A percentile compares a stretch with the other conserved stretches of the same genome.
These are phyloP conservation scores for Aaosphaeria pasadenensis DNA, from an alignment of 2,329 filamentous ascomycete species.

Conservation along the genomic window DNA sequence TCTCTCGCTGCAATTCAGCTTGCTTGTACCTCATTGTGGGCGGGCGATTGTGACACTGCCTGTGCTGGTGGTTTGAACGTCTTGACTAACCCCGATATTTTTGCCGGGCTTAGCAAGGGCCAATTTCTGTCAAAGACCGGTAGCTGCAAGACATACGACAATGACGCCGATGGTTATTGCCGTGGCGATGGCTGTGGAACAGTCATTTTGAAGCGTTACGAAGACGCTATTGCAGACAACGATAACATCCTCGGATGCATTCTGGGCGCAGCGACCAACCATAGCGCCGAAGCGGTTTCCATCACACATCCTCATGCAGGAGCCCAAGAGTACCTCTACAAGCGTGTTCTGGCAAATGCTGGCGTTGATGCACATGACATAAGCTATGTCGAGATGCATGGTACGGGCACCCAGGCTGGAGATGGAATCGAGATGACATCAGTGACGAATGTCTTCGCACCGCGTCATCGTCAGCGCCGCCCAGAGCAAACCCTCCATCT, in stretches of 20 bases:
- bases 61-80: constrained; percentile 76
- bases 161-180: constrained; percentile 78
- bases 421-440: constrained; percentile 81
- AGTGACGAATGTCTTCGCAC: constrained; percentile 63
- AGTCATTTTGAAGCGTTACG: constrained; percentile 74
- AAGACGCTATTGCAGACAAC: constrained; percentile 73
- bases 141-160: constrained; percentile 77
- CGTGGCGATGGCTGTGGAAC: constrained; percentile 73
- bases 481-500: constrained; percentile 51
- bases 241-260: constrained; percentile 73
- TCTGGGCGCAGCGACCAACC: constrained; percentile 72
- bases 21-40: constrained; percentile 70
- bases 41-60: constrained; percentile 76
- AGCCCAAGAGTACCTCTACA: constrained; percentile 70
- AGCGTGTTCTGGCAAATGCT: constrained; percentile 67
- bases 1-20: constrained; percentile 70
- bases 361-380: constrained; percentile 74
- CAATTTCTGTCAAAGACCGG: constrained; percentile 77
- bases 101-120: constrained; percentile 70
- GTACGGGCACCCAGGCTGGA: constrained; percentile 81
- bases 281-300: constrained; percentile 75
- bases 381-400: constrained; percentile 86
- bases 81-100: constrained; percentile 78
- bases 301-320: constrained; percentile 81
- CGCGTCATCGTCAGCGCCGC: constrained; percentile 48